Base-by-base conservation (phyloP, 306 rosid species). In the Quercus cerris region DNA sequence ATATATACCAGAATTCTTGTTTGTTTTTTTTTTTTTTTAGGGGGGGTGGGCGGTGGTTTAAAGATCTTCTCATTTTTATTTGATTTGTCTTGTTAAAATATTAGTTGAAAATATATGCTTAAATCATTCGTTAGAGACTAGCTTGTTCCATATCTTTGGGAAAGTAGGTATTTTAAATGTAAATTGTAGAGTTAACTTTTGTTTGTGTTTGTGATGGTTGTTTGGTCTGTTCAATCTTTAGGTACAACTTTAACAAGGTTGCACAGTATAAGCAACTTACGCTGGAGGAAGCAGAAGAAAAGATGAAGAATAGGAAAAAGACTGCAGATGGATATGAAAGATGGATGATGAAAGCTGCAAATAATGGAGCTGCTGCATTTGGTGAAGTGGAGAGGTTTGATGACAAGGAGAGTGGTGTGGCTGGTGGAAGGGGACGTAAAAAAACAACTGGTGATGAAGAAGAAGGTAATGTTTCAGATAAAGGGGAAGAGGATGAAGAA, bases 271-370 rank as follows among this genome's bases (percentile, higher is more conserved):
- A 91, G 81, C 98, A 94, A 76, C 88, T 92, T 84, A 94, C 98
- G 10, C 84, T 94, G 85, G 97, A 92, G 85, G 99, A 95, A 90
- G 99, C 99, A 10, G 99, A 95, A 82, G 99, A 95, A 89, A 95
- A 95, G 80, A 95, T 95, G 95, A 91, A 82, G 80, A 95, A 91
- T 81, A 84, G 97, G 83, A 95, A 91, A 88, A 95, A 93, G 84
- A 95, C 98, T 68, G 98, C 97, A 56, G 99, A 95, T 88, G 99
- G 99, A 61, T 95, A 95, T 87, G 90, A 95, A 85, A 90, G 98
- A 78, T 95, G 99, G 99, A 95, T 95, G 98, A 95, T 95, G 99
- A 95, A 95, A 88, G 94, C 92, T 70, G 99, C 97, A 83, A 90
- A 81, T 54, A 89, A 92, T 69, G 99, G 97, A 35, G 80, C 97